Conservation (phyloP, 2,329 filamentous ascomycete genomes). For the Penicillium decumbens region DNA sequence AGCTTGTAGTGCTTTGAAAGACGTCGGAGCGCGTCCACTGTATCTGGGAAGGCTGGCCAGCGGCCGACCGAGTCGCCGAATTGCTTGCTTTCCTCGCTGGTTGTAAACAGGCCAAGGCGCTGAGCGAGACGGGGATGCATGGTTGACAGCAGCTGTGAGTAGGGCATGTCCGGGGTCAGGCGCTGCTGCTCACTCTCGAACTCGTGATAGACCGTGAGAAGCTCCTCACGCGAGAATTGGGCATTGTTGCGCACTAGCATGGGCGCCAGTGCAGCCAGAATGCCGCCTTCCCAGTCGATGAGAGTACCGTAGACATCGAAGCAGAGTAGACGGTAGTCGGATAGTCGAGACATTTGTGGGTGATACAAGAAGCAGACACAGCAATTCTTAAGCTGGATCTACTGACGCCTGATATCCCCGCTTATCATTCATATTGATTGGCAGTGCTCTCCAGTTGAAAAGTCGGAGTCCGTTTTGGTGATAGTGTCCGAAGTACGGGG, state of each 20-base stretch:
- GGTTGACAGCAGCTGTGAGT: constrained; percentile 56
- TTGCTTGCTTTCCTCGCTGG: constrained; percentile 33
- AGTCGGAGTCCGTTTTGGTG: background rate
- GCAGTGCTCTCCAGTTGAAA: background rate
- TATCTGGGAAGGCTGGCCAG: constrained; percentile 57
- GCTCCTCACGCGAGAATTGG: constrained; percentile 31
- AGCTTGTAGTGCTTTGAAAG: constrained; percentile 52
- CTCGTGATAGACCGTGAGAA: constrained; percentile 25
- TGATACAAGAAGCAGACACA: background rate
- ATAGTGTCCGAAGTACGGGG: background rate
- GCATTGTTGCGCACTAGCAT: constrained; percentile 38
- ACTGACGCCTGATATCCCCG: background rate
- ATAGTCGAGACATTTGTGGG: constrained; percentile 24
- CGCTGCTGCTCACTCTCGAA: constrained; percentile 48
- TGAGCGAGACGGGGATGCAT: constrained; percentile 36
- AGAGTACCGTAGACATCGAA: constrained; percentile 80
- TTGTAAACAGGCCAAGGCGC: constrained; percentile 23
- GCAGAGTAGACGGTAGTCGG: constrained; percentile 52
- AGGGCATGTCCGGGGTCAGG: constrained; percentile 54
- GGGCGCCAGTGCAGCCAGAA: constrained; percentile 50
- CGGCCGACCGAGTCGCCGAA: constrained; percentile 49
- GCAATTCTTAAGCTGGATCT: background rate
- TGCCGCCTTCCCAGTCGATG: constrained; percentile 71
- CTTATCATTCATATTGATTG: background rate
- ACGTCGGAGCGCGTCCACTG: constrained; percentile 49